A percentile compares a stretch with the other conserved stretches of the same genome.
Evolutionary conservation across 2,329 filamentous ascomycete genomes (phyloP).

Genomic region (Rhynchosporium graminicola): DNA sequence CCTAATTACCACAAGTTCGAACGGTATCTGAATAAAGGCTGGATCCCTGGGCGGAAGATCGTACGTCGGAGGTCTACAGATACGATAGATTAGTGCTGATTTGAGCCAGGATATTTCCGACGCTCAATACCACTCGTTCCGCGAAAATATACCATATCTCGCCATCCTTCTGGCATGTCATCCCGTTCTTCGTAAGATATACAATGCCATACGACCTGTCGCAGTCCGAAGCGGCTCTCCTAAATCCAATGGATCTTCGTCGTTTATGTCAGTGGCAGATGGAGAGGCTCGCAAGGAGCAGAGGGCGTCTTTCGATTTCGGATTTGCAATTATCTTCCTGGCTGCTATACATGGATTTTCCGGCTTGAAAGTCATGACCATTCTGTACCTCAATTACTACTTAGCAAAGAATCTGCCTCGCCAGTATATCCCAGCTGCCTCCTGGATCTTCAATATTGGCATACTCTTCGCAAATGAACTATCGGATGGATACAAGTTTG

Average conservation of each 20-base stretch:
- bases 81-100: constrained; percentile 22
- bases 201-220: constrained; percentile 52
- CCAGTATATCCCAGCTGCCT: constrained; percentile 69
- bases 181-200: constrained; percentile 72
- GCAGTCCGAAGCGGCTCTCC: constrained; percentile 29
- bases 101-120: constrained; percentile 77
- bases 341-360: constrained; percentile 82
- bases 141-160: constrained; percentile 83
- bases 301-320: constrained; percentile 78
- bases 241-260: constrained; percentile 40
- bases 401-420: constrained; percentile 73
- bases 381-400: constrained; percentile 80
- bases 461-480: constrained; percentile 91
- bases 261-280: constrained; percentile 44
- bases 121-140: constrained; percentile 81
- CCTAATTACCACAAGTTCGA: constrained; percentile 78
- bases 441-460: constrained; percentile 87
- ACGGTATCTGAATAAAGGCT: constrained; percentile 72
- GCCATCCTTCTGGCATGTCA: constrained; percentile 73
- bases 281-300: constrained; percentile 63
- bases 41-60: constrained; percentile 90
- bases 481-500: constrained; percentile 73
- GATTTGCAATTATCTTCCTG: constrained; percentile 79
- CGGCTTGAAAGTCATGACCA: constrained; percentile 75
- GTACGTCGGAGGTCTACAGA: constrained; percentile 48